Conservation (phyloP, 768 basidiomycete genomes). For the Chlorophyllum brunneum region DNA sequence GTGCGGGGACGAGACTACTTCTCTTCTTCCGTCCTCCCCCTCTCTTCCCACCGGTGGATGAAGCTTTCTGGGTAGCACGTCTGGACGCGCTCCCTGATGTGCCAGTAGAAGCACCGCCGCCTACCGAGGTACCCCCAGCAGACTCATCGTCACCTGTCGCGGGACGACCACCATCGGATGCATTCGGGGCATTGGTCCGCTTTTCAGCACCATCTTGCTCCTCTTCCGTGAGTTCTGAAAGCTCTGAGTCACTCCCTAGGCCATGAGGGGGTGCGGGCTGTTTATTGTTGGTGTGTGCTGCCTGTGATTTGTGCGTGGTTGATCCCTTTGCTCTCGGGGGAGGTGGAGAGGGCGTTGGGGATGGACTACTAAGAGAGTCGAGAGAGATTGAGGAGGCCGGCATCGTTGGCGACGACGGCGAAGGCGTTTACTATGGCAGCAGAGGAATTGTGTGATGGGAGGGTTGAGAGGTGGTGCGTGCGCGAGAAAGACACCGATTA, state of each 20-base stretch:
- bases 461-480: conserved; percentile 30
- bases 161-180: conserved; percentile 11
- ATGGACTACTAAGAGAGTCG: conserved; percentile 64
- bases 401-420: conserved; percentile 25
- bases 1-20: conserved; percentile 68
- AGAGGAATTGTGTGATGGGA: conserved; percentile 19
- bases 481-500: conserved; percentile 34
- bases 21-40: conserved; percentile 44
- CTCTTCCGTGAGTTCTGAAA: conserved; percentile 82
- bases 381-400: conserved; percentile 45
- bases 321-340: conserved; percentile 21
- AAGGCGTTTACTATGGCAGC: conserved; percentile 16
- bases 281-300: conserved; percentile 23
- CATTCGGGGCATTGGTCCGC: conserved; percentile 20
- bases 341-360: conserved; percentile 50
- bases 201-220: conserved; percentile 49
- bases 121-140: conserved; percentile 13
- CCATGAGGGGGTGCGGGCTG: conserved; percentile 18
- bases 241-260: conserved; percentile 67
- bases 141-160: conserved; percentile 21
- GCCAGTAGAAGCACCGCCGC: conserved; percentile 13
- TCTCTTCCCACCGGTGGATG: conserved; percentile 21
- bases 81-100: conserved; percentile 21
- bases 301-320: conserved; percentile 13
- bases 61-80: conserved; percentile 8